Base-by-base conservation (phyloP, 1,139 yeast species). In the Saccharomycopsis crataegensis region DNA sequence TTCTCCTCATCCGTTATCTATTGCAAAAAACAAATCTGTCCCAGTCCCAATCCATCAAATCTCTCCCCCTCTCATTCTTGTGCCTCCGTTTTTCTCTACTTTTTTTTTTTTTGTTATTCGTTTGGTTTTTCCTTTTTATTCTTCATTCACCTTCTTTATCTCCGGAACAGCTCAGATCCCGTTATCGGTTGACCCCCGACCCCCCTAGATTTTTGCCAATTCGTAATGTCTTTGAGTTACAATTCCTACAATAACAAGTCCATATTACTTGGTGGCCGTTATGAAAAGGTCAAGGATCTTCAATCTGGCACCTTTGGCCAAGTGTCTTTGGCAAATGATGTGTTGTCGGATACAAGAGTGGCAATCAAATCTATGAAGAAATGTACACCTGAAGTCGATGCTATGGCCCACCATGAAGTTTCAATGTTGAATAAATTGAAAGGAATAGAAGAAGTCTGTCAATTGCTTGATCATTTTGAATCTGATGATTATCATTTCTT, bases 261-360 rank as follows among this genome's bases (percentile, higher is more conserved):
- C 17, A 8, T 7, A 2, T 69, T 79, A 41, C 70, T 82, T 54
- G 70, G 76, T 59, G 71, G 71, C 59, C 71, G 86, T 53, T 87
- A 86, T 71, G 64, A 67, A 50, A 79, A 79, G 62, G 75, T 85
- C 17, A 74, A 79, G 42, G 85, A 82, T 62, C 75, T 87, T 55
- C 86, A 88, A 66, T 84, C 83, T 62, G 96, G 96, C 22, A 85
- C 96, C 1, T 87, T 84, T 67, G 96, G 96, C 37, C 75, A 83
- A 47, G 96, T 87, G 4, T 52, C 49, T 8, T 47, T 53, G 36
- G 95, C 93, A 2, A 75, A 77, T 57, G 93, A 87, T 65, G 70
- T 72, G 12, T 6, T 36, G 8, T 63, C 69, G 16, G 66, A 72
- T 48, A 65, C 72, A 59, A 66, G 71, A 46, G 91, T 84, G 28